phyloP scores from a whole-genome alignment of 2,329 filamentous ascomycete species.

The Huntiella abstrusa region DNA sequence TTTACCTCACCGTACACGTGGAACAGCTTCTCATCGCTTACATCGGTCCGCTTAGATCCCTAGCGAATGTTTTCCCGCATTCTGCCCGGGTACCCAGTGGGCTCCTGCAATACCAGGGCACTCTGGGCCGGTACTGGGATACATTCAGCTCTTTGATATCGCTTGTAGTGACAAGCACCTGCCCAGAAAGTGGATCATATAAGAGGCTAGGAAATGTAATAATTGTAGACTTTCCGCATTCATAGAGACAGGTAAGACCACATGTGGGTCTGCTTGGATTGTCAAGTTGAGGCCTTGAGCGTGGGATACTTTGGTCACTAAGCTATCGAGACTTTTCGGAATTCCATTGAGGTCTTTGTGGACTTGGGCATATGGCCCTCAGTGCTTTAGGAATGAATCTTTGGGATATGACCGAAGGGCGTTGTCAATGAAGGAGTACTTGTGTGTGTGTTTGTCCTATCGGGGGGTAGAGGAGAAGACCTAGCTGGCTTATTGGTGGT shows the following conservation, averaged over 20 bases:
- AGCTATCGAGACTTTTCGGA: constrained; percentile 82
- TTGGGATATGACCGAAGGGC: constrained; percentile 65
- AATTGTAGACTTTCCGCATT: constrained; percentile 86
- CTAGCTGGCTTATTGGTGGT: constrained; percentile 75
- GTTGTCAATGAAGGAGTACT: constrained; percentile 64
- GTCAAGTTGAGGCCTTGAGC: constrained; percentile 56
- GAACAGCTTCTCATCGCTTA: constrained; percentile 53
- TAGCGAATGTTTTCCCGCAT: constrained; percentile 82
- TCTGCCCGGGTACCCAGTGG: constrained; percentile 82
- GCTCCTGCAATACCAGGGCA: constrained; percentile 83
- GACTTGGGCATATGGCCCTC: constrained; percentile 43
- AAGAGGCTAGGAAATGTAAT: constrained; percentile 86
- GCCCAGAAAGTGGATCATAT: constrained; percentile 72
- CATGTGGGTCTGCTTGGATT: constrained; percentile 61
- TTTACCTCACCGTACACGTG: constrained; percentile 77
- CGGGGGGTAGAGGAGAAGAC: constrained; percentile 75
- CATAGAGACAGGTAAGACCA: constrained; percentile 83
- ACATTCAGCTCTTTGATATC: constrained; percentile 69
- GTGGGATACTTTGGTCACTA: constrained; percentile 80
- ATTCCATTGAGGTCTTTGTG: constrained; percentile 66
- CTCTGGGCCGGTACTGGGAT: constrained; percentile 68
- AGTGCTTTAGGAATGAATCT: constrained; percentile 63
- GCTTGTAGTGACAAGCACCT: constrained; percentile 62
- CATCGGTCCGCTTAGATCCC: constrained; percentile 40
- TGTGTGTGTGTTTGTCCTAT: constrained; percentile 83